phyloP scores from a whole-genome alignment of 1,284 basidiomycete species.

The Lentinus polychrous region DNA sequence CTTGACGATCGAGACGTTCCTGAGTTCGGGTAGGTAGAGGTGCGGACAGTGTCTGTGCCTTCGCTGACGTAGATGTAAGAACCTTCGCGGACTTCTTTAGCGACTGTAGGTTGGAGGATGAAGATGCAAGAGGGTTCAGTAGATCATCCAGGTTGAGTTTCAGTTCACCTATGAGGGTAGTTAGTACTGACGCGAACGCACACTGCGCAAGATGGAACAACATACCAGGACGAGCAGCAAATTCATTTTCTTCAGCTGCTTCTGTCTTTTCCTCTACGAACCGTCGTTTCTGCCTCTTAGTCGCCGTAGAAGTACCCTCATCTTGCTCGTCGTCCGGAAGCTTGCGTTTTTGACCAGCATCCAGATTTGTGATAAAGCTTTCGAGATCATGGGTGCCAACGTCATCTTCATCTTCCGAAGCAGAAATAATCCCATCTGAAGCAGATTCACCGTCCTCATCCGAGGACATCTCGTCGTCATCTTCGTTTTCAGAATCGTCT shows the following conservation, averaged over 20 bases:
- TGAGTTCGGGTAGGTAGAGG: slow-evolving; percentile 85
- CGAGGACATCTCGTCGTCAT: slow-evolving; percentile 28
- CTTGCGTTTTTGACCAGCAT: slow-evolving; percentile 70
- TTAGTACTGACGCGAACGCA: neutral
- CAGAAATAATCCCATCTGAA: slow-evolving; percentile 28
- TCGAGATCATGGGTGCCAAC: slow-evolving; percentile 57
- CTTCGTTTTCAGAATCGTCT: slow-evolving; percentile 26
- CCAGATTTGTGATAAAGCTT: slow-evolving; percentile 66
- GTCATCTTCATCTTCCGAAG: slow-evolving; percentile 57
- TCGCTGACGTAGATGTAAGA: slow-evolving; percentile 43
- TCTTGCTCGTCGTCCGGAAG: slow-evolving; percentile 30
- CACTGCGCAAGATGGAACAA: slow-evolving; percentile 10
- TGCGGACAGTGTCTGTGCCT: slow-evolving; percentile 64
- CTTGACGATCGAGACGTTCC: slow-evolving; percentile 87
- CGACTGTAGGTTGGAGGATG: slow-evolving; percentile 51
- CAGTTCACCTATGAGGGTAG: slow-evolving; percentile 30
- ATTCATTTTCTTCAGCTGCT: slow-evolving; percentile 71
- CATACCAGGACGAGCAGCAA: slow-evolving; percentile 48
- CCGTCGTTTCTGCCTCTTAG: slow-evolving; percentile 47
- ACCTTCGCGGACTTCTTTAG: slow-evolving; percentile 67
- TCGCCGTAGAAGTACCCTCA: slow-evolving; percentile 24
- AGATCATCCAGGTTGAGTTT: slow-evolving; percentile 72
- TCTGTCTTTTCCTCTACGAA: slow-evolving; percentile 68
- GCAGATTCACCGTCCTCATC: slow-evolving; percentile 35
- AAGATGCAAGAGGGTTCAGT: slow-evolving; percentile 54